Base-by-base conservation (phyloP, 2,329 filamentous ascomycete species). In the Aureobasidium melanogenum region DNA sequence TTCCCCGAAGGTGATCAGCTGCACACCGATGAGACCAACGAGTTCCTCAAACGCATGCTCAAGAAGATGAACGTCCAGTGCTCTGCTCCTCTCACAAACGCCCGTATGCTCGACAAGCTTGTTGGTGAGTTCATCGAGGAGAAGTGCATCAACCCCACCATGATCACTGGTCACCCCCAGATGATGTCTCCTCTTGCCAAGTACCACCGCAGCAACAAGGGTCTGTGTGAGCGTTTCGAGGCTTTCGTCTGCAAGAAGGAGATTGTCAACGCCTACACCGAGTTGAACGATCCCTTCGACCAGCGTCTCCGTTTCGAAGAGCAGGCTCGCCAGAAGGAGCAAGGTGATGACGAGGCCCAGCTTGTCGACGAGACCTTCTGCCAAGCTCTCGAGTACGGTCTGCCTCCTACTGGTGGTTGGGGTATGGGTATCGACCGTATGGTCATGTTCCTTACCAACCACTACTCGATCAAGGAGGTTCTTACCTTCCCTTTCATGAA, bases 401-500 rank as follows among this genome's bases (percentile, higher is more conserved):
- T 99, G 63, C 93, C 94, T 6, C 94, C 94, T 0, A 99, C 94
- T 1, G 94, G 90, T 74, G 94, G 94, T 52, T 99, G 89, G 88
- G 94, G 92, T 67, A 90, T 97, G 84, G 94, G 94, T 66, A 94
- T 96, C 67, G 92, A 97, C 79, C 87, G 93, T 63, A 78, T 96
- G 75, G 88, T 91, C 74, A 96, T 96, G 91, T 96, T 96, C 83
- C 78, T 97, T 75, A 96, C 93, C 52, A 86, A 97, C 77, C 89
- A 96, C 78, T 94, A 96, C 79, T 89, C 85, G 68, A 99, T 99
- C 75, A 92, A 94, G 77, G 94, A 99, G 77, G 93, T 97, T 3
- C 78, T 97, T 65, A 86, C 93, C 9, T 99, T 99, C 85, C 94
- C 94, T 12, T 93, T 97, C 79, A 96, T 99, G 90, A 96, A 96